phyloP scores from a whole-genome alignment of 129 eudicot species.

The Gnaphalium uliginosum region DNA sequence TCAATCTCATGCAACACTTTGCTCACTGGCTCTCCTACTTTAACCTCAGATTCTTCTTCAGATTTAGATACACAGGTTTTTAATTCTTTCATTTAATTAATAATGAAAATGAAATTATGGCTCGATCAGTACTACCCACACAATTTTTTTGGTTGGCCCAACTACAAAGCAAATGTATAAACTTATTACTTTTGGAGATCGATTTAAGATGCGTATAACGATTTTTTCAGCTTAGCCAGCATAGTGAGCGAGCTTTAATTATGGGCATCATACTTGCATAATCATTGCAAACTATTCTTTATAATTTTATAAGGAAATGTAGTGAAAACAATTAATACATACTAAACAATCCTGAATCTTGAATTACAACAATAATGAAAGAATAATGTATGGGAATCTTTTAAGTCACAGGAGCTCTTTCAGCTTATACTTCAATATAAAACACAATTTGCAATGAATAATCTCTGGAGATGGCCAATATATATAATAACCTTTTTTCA shows the following conservation, averaged over 20 bases:
- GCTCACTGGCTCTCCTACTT: conserved; percentile 55
- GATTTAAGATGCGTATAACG: not conserved
- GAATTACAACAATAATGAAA: conserved; percentile 9
- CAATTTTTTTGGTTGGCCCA: conserved; percentile 23
- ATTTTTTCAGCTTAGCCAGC: not conserved
- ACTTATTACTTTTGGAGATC: not conserved
- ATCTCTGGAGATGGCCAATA: too few species aligned
- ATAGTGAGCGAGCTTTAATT: not conserved
- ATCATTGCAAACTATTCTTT: not conserved
- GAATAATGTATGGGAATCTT: conserved; percentile 29
- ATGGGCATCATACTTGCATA: not conserved
- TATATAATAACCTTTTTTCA: not conserved
- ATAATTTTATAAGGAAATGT: not conserved
- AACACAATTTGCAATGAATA: not conserved
- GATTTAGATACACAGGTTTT: conserved; percentile 77
- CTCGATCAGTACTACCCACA: conserved; percentile 10
- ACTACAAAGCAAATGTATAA: conserved; percentile 2
- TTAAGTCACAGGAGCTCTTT: conserved; percentile 26
- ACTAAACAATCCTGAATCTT: too few species aligned
- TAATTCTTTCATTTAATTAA: conserved; percentile 3
- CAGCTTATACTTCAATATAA: conserved; percentile 10
- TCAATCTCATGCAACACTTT: conserved; percentile 79
- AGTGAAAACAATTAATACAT: not conserved
- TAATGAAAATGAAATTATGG: not conserved
- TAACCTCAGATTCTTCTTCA: conserved; percentile 57